Evolutionary conservation across 192 early-diverging fungal genomes (phyloP).

Genomic region (Coemansia sp.): DNA sequence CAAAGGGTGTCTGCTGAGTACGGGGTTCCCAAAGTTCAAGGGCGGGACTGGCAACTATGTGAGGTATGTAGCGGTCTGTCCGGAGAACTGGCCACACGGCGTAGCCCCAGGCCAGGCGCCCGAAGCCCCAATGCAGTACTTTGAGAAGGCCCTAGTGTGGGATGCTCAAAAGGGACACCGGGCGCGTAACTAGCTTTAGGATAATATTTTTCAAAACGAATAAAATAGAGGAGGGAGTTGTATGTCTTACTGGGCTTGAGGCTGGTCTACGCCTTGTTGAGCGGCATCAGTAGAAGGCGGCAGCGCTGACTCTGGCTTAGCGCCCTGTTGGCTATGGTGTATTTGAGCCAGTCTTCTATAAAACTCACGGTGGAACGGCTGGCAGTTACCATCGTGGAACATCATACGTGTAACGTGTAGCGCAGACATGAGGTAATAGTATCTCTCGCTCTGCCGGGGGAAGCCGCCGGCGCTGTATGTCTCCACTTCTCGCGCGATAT

Average conservation of each 20-base stretch:
- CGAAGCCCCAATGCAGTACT: constrained; percentile 53
- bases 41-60: constrained; percentile 57
- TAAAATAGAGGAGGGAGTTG: background rate
- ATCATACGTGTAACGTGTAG: constrained; percentile 55
- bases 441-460: constrained; percentile 55
- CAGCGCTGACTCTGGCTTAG: constrained; percentile 10
- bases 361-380: constrained; percentile 55
- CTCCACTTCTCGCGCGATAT: constrained; percentile 49
- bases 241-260: background rate
- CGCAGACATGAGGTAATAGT: constrained; percentile 58
- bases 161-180: constrained; percentile 33
- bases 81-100: constrained; percentile 41
- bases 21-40: constrained; percentile 56
- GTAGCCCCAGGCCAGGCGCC: constrained; percentile 32
- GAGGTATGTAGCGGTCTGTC: constrained; percentile 57
- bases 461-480: constrained; percentile 50
- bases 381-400: constrained; percentile 55
- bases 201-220: background rate
- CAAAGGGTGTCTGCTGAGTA: constrained; percentile 56
- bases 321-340: constrained; percentile 48
- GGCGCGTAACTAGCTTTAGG: constrained; percentile 9
- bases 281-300: background rate
- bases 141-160: constrained; percentile 38
- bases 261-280: constrained; percentile 1
- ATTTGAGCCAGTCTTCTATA: constrained; percentile 54